Conservation (phyloP, 768 basidiomycete species). For the Phylloporus arenicola region DNA sequence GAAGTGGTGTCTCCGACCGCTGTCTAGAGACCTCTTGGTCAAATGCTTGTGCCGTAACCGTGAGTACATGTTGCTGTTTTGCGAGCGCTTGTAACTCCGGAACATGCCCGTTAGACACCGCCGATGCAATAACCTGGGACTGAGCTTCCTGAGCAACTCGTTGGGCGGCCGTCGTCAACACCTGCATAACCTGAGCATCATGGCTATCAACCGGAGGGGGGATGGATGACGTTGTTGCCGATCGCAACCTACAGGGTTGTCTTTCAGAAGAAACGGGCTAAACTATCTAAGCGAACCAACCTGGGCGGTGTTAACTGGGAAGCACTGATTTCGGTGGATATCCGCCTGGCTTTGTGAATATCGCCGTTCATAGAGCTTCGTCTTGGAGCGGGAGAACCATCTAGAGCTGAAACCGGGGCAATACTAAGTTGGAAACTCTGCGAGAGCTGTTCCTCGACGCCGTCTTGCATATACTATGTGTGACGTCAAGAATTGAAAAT, state of each 20-base stretch:
- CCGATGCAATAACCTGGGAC: conserved; percentile 55
- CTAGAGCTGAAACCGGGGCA: conserved; percentile 56
- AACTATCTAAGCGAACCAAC: conserved; percentile 11
- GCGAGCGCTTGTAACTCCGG: conserved; percentile 61
- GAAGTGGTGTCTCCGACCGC: conserved; percentile 40
- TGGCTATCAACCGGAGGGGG: conserved; percentile 36
- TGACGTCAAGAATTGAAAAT: conserved; percentile 10
- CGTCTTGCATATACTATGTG: conserved; percentile 55
- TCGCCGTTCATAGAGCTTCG: conserved; percentile 46
- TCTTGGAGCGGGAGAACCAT: conserved; percentile 38
- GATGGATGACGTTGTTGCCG: conserved; percentile 28
- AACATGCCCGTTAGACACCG: conserved; percentile 40
- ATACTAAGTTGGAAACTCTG: conserved; percentile 68
- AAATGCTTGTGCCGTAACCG: conserved; percentile 66
- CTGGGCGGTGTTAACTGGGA: conserved; percentile 30
- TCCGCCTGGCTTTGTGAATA: conserved; percentile 36
- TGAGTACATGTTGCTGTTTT: conserved; percentile 78
- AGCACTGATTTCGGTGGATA: conserved; percentile 36
- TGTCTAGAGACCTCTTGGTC: conserved; percentile 62
- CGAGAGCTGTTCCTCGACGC: conserved; percentile 62
- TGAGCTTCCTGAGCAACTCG: conserved; percentile 73
- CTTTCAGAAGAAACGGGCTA: conserved; percentile 1
- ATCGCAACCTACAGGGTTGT: conserved; percentile 24
- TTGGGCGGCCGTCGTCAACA: conserved; percentile 70
- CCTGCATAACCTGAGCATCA: conserved; percentile 72